These are phyloP conservation scores for Chaetomiaceae sp. DNA, from an alignment of 2,329 filamentous ascomycete species.

Conservation along the genomic window DNA sequence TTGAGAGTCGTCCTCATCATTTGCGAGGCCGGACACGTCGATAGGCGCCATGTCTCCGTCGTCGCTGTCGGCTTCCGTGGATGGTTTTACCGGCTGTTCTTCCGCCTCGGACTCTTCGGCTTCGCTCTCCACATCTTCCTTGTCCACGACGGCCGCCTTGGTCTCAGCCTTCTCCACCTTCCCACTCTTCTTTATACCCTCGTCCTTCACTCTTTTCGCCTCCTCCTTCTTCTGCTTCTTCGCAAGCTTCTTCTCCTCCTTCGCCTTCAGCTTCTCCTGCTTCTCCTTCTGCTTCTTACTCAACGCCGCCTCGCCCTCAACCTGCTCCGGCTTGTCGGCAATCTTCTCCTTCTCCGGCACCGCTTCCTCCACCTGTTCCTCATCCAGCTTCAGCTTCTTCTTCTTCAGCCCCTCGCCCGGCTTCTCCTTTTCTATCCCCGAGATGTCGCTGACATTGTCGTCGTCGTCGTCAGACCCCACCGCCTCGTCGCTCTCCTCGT, in stretches of 20 bases:
- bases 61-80: slow-evolving; percentile 30
- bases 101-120: slow-evolving; percentile 11
- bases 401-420: slow-evolving; percentile 62
- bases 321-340: slow-evolving; percentile 25
- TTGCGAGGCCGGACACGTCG: slow-evolving; percentile 46
- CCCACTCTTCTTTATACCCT: slow-evolving; percentile 18
- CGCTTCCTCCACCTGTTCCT: slow-evolving; percentile 35
- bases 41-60: slow-evolving; percentile 39
- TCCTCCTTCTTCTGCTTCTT: slow-evolving; percentile 27
- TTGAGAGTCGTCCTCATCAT: slow-evolving; percentile 39
- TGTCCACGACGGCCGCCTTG: slow-evolving; percentile 46
- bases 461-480: slow-evolving; percentile 43
- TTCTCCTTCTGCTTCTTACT: slow-evolving; percentile 36
- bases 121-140: slow-evolving; percentile 5
- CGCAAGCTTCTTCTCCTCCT: slow-evolving; percentile 45
- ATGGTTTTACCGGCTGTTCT: slow-evolving; percentile 18
- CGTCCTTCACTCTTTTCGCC: slow-evolving; percentile 18
- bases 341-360: slow-evolving; percentile 55
- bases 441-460: slow-evolving; percentile 39
- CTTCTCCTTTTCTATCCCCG: slow-evolving; percentile 54
- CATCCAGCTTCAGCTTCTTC: slow-evolving; percentile 37
- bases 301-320: slow-evolving; percentile 16
- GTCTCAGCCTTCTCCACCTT: slow-evolving; percentile 38
- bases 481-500: slow-evolving; percentile 42
- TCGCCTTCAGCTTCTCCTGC: slow-evolving; percentile 46